Conservation (phyloP, 2,329 filamentous ascomycete species). For the Stachybotrys chlorohalonatus region DNA sequence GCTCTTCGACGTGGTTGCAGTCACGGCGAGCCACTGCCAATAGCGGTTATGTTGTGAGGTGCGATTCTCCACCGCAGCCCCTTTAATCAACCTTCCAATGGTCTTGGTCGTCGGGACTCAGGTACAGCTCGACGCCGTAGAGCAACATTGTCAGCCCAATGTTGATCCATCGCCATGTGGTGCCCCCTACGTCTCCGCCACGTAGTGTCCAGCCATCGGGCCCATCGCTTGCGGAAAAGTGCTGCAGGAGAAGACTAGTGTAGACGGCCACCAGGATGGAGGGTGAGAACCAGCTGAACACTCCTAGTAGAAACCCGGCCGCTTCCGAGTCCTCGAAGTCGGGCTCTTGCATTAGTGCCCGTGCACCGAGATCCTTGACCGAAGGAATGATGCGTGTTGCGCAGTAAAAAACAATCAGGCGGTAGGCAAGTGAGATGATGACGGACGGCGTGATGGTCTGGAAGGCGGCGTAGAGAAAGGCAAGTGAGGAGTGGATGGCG, state of each 20-base stretch:
- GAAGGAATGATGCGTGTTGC: conserved; percentile 94
- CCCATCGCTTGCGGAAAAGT: conserved; percentile 73
- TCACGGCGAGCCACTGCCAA: background rate
- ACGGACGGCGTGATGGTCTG: conserved; percentile 94
- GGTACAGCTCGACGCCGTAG: conserved; percentile 83
- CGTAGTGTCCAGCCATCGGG: conserved; percentile 75
- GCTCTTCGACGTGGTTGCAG: background rate
- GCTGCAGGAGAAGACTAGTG: conserved; percentile 88
- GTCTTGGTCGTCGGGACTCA: conserved; percentile 76
- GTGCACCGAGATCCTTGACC: conserved; percentile 76
- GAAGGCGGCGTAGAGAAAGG: conserved; percentile 82
- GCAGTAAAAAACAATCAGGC: conserved; percentile 90
- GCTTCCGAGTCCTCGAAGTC: conserved; percentile 78
- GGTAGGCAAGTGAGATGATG: conserved; percentile 88
- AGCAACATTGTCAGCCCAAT: conserved; percentile 79
- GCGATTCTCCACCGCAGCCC: too few species aligned
- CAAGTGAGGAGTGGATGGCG: conserved; percentile 74
- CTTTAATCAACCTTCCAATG: conserved; percentile 92
- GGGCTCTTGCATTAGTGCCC: conserved; percentile 75
- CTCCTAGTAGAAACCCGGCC: conserved; percentile 68
- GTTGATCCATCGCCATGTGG: conserved; percentile 91
- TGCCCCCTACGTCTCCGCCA: conserved; percentile 70
- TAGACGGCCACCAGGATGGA: conserved; percentile 94
- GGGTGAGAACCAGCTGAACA: conserved; percentile 89
- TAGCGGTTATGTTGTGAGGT: background rate